Conservation (phyloP, 345 rosid species). For the Draba incana region DNA sequence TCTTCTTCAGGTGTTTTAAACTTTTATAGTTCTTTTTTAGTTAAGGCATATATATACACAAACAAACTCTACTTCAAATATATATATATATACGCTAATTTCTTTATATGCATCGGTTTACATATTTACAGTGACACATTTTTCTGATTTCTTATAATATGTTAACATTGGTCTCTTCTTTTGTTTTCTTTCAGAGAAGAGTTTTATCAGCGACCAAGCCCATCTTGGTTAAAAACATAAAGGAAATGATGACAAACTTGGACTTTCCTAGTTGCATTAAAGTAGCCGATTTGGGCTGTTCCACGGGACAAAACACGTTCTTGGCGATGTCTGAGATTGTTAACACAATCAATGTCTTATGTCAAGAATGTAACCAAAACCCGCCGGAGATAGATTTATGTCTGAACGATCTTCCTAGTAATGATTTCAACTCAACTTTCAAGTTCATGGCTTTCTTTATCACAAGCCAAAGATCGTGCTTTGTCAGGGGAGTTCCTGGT, state of each 20-base stretch:
- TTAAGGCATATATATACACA: no score
- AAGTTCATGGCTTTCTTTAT: conserved; percentile 31
- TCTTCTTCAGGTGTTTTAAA: conserved; percentile 30
- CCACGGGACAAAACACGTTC: conserved; percentile 55
- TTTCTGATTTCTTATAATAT: no score
- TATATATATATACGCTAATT: no score
- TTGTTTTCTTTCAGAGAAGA: conserved; percentile 25
- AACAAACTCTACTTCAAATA: no score
- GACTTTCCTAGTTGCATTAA: conserved; percentile 33
- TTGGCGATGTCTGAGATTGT: conserved; percentile 32
- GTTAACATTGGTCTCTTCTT: no score
- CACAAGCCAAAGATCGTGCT: conserved; percentile 29
- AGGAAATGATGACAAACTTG: conserved; percentile 25
- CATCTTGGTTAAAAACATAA: conserved; percentile 23
- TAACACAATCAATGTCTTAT: conserved; percentile 25
- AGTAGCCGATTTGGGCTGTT: conserved; percentile 56
- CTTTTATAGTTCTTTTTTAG: no score
- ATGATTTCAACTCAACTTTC: conserved; percentile 51
- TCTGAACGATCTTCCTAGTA: conserved; percentile 53
- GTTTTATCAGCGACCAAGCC: conserved; percentile 30
- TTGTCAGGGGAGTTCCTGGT: conserved; percentile 51
- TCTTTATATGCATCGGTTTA: no score
- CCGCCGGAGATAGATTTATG: conserved; percentile 43
- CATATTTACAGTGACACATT: no score
- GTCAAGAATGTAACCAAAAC: conserved; percentile 2